phyloP scores from a whole-genome alignment of 495 filamentous ascomycete species.

The Jackrogersella minutella region DNA sequence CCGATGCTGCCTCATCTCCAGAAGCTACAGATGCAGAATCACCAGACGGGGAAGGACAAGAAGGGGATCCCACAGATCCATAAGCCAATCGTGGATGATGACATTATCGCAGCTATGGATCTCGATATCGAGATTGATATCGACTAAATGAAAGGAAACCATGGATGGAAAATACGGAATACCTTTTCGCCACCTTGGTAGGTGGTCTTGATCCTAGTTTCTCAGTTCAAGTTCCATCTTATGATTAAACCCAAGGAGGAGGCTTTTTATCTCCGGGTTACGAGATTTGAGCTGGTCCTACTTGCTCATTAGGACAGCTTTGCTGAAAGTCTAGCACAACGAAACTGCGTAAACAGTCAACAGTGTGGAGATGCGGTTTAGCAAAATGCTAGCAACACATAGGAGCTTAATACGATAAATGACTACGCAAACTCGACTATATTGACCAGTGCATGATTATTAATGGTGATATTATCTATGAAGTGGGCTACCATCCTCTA shows the following conservation, averaged over 20 bases:
- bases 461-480: neutral
- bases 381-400: neutral
- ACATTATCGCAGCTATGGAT: slow-evolving; percentile 82
- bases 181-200: neutral
- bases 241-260: neutral
- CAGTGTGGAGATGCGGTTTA: neutral
- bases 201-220: neutral
- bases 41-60: slow-evolving; percentile 51
- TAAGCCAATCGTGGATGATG: slow-evolving; percentile 80
- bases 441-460: neutral
- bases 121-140: slow-evolving; percentile 84
- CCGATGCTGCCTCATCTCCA: slow-evolving; percentile 54
- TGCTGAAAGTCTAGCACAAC: neutral
- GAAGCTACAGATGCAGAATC: slow-evolving; percentile 63
- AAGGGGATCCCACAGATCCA: slow-evolving; percentile 71
- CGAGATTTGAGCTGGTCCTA: neutral
- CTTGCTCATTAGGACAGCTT: neutral
- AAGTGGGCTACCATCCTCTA: too few species aligned
- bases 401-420: slow-evolving; percentile 1
- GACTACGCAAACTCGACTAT: neutral
- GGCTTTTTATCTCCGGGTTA: neutral
- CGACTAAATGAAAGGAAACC: slow-evolving; percentile 28
- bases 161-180: neutral
- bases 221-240: neutral
- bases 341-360: neutral